Conservation (phyloP, 495 filamentous ascomycete genomes). For the Copromyces sp. region DNA sequence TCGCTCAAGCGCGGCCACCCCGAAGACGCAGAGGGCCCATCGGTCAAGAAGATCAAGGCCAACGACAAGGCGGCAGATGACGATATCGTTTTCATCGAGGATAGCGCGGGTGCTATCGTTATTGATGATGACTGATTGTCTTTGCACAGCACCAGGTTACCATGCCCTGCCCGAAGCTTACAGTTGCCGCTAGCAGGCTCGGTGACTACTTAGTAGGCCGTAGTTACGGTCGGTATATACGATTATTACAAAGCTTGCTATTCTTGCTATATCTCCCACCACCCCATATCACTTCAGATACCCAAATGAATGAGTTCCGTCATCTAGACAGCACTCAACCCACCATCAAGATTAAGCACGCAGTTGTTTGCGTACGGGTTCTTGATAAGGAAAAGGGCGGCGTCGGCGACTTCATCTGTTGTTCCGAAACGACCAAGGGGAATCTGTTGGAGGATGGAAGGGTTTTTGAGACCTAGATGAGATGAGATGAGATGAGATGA, state of each 20-base stretch:
- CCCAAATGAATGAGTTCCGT: not conserved
- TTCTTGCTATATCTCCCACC: not conserved
- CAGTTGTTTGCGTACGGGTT: constrained; percentile 79
- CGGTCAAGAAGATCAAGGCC: constrained; percentile 36
- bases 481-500: not conserved
- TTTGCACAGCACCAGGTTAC: not conserved
- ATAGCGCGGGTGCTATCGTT: constrained; percentile 53
- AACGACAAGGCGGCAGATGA: constrained; percentile 23
- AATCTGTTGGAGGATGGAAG: constrained; percentile 32
- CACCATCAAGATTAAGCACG: constrained; percentile 78
- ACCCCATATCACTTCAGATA: not conserved
- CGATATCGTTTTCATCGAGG: constrained; percentile 43
- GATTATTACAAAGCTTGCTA: not conserved
- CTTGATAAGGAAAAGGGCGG: constrained; percentile 63
- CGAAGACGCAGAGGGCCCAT: constrained; percentile 17
- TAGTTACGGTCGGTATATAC: not conserved
- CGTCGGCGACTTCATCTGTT: constrained; percentile 65
- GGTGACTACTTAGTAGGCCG: not conserved
- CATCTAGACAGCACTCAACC: constrained; percentile 55
- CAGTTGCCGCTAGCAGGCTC: not conserved
- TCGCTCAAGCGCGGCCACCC: constrained; percentile 24
- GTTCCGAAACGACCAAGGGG: constrained; percentile 62
- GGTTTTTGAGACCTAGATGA: constrained; percentile 13
- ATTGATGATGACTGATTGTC: constrained; percentile 41
- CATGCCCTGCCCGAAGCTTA: not conserved